Conservation (phyloP, 2,329 filamentous ascomycete species). For the Fusarium decemcellulare region DNA sequence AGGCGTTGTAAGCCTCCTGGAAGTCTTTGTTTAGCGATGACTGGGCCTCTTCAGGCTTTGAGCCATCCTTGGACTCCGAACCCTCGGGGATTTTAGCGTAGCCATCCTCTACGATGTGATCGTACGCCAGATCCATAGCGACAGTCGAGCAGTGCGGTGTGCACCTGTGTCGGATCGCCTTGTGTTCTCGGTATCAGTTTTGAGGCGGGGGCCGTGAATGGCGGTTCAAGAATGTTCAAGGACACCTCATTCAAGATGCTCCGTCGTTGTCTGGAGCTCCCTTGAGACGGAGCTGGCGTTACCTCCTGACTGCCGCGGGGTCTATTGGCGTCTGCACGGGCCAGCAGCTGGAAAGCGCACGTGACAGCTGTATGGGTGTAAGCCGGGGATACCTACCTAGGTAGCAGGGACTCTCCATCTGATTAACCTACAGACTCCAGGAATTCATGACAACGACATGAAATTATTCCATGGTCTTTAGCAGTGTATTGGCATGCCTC, state of each 20-base stretch:
- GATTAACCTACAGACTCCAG: too few species aligned
- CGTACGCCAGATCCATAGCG: constrained; percentile 95
- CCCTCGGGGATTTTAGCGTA: constrained; percentile 69
- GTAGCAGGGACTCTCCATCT: too few species aligned
- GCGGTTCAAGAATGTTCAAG: constrained; percentile 12
- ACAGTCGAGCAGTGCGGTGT: constrained; percentile 8
- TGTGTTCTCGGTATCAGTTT: background rate
- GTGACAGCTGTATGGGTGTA: constrained; percentile 21
- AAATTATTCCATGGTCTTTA: too few species aligned
- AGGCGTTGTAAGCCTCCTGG: constrained; percentile 94
- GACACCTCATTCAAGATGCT: constrained; percentile 29
- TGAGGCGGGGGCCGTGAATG: background rate
- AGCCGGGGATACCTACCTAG: background rate
- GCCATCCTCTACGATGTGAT: constrained; percentile 92
- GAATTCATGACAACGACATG: too few species aligned
- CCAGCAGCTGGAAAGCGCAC: constrained; percentile 23
- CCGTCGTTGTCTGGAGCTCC: constrained; percentile 31
- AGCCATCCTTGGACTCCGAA: constrained; percentile 61
- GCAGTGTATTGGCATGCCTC: too few species aligned
- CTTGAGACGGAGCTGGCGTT: constrained; percentile 28
- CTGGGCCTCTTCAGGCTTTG: constrained; percentile 58
- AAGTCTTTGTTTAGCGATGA: constrained; percentile 86
- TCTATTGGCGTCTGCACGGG: constrained; percentile 38
- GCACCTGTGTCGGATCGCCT: background rate
- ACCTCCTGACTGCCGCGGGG: constrained; percentile 45